Evolutionary conservation across 2,329 filamentous ascomycete species (phyloP), one percentile per base, ranked within the genome.

Genomic region (Colletotrichum sp.): DNA sequence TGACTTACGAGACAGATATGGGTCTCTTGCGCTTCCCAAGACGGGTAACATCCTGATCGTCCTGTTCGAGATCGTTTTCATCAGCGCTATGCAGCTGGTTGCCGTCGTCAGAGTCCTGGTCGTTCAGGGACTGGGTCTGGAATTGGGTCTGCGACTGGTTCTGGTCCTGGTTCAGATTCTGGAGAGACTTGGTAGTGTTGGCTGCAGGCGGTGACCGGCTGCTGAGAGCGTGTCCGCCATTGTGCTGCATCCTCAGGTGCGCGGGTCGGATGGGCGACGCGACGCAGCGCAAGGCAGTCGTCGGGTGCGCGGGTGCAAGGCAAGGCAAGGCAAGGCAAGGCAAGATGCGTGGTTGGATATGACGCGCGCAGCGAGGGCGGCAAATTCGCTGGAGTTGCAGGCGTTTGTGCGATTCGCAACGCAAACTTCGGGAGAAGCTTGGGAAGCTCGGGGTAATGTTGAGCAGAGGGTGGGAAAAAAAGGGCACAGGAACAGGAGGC

Each of bases 1-100:
- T 30, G 67, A 87, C 87, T 80, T 88, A 92, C 90, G 90, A 92
- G 77, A 92, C 90, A 75, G 90, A 92, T 66, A 92, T 87, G 76
- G 90, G 90, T 75, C 91, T 87, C 82, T 92, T 93, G 77, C 91
- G 89, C 83, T 93, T 93, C 75, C 89, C 87, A 77, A 82, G 85
- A 69, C 86, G 86, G 34, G 82, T 82, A 26, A 84, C 81, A 67
- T 89, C 86, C 64, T 85, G 81, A 70, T 86, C 85, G 74, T 88
- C 86, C 73, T 87, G 86, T 59, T 89, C 88, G 71, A 83, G 80
- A 68, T 87, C 85, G 65, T 82, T 80, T 60, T 87, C 86, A 66
- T 87, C 87, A 49, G 80, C 86, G 80, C 88, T 90, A 67, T 88
- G 85, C 71, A 81, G 77, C 62, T 78, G 78, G 77, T 86, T 84